These are phyloP conservation scores for Syzygium grande DNA, from an alignment of 345 rosid genomes.

Conservation along the genomic window DNA sequence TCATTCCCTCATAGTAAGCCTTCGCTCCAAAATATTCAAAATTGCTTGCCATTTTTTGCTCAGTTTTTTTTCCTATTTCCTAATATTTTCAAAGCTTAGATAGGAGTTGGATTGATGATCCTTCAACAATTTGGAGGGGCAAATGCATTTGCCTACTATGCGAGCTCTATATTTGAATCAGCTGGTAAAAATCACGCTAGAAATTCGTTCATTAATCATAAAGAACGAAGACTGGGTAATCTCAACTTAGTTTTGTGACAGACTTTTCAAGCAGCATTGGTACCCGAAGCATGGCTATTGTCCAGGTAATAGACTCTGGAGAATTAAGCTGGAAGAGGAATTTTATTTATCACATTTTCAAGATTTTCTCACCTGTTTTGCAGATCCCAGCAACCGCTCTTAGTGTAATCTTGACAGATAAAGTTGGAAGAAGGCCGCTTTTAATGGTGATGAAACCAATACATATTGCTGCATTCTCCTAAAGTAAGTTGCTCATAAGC, in stretches of 20 bases:
- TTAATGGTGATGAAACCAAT: not conserved
- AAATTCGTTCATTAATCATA: not conserved
- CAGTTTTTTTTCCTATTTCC: not conserved
- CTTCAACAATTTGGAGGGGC: slow-evolving; percentile 37
- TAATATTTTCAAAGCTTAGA: slow-evolving; percentile 2
- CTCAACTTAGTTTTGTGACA: not conserved
- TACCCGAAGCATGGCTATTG: slow-evolving; percentile 4
- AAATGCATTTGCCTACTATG: slow-evolving; percentile 28
- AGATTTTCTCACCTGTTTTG: not conserved
- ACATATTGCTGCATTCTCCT: not conserved
- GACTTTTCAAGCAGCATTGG: slow-evolving; percentile 7
- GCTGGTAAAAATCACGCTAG: slow-evolving; percentile 20
- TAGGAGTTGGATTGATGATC: slow-evolving; percentile 44
- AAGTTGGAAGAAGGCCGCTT: slow-evolving; percentile 14
- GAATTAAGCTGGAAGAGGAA: not conserved
- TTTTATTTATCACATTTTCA: not conserved
- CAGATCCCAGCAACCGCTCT: slow-evolving; percentile 9
- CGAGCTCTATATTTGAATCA: slow-evolving; percentile 36
- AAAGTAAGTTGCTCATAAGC: not conserved
- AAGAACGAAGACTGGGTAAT: not conserved
- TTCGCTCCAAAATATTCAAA: not conserved
- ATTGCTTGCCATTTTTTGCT: not conserved
- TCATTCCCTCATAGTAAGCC: slow-evolving; percentile 25
- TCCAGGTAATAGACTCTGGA: not conserved
- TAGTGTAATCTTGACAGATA: slow-evolving; percentile 13